Percentiles rank a stretch among this genome's conserved stretches.
These are phyloP conservation scores for Lepidium sativum DNA, from an alignment of 345 rosid species.

Conservation along the genomic window DNA sequence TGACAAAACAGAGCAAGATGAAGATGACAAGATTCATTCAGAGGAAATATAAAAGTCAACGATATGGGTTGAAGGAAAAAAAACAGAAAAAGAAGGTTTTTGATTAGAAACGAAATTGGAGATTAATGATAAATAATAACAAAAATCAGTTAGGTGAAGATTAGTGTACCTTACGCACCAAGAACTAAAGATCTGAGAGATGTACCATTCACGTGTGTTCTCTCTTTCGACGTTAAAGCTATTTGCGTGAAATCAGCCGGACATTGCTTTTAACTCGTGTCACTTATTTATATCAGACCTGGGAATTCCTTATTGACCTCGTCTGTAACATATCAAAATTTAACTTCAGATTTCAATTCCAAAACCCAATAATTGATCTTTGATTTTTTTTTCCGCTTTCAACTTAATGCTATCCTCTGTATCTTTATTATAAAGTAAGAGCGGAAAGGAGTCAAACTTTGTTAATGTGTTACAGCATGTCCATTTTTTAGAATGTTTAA, in stretches of 20 bases:
- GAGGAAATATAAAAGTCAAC: slow-evolving; percentile 3
- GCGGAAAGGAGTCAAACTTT: too few relatives aligned
- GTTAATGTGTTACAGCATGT: too few relatives aligned
- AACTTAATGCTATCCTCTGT: background rate
- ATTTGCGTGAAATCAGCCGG: slow-evolving; percentile 18
- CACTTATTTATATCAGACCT: background rate
- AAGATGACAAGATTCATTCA: background rate
- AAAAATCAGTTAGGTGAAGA: slow-evolving; percentile 2
- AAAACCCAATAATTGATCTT: background rate
- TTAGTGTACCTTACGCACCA: slow-evolving; percentile 14
- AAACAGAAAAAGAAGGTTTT: background rate
- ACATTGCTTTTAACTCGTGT: slow-evolving; percentile 5
- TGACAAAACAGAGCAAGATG: too few relatives aligned
- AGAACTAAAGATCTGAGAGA: slow-evolving; percentile 15
- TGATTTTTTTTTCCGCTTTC: background rate
- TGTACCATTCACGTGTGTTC: slow-evolving; percentile 18
- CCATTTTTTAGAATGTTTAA: too few relatives aligned
- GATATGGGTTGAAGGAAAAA: background rate
- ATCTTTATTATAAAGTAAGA: too few relatives aligned
- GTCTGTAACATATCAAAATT: background rate
- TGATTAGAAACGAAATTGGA: background rate
- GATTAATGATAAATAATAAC: background rate
- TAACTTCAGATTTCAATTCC: background rate
- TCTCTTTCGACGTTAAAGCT: slow-evolving; percentile 6
- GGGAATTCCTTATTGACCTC: background rate